Evolutionary conservation across 2,329 filamentous ascomycete species (phyloP).

Genomic region (Plectosphaerella plurivora): DNA sequence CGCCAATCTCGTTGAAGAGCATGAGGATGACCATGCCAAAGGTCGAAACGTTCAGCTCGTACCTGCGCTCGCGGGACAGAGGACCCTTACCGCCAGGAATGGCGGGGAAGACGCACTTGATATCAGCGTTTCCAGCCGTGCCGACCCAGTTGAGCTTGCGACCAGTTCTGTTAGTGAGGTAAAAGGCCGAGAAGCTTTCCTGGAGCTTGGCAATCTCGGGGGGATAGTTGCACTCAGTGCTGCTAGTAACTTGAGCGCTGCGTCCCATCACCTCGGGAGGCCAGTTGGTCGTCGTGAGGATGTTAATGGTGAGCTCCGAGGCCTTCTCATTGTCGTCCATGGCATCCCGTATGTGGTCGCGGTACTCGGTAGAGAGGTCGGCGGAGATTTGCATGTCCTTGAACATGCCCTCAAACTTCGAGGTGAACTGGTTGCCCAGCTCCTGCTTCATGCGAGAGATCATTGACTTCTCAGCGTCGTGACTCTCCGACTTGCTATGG

Average conservation of each 20-base stretch:
- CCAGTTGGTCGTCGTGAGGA: slow-evolving; percentile 94
- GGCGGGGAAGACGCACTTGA: slow-evolving; percentile 73
- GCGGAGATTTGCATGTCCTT: slow-evolving; percentile 88
- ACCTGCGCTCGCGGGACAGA: slow-evolving; percentile 62
- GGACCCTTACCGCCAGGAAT: slow-evolving; percentile 63
- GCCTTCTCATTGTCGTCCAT: slow-evolving; percentile 47
- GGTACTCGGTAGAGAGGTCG: slow-evolving; percentile 76
- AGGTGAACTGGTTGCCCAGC: slow-evolving; percentile 88
- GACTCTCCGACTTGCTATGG: slow-evolving; percentile 83
- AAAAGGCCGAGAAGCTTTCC: slow-evolving; percentile 83
- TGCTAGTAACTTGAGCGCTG: slow-evolving; percentile 44
- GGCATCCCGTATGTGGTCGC: slow-evolving; percentile 55
- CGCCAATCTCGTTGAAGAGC: slow-evolving; percentile 76
- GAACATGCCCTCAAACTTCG: slow-evolving; percentile 96
- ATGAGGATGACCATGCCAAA: slow-evolving; percentile 88
- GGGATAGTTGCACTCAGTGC: slow-evolving; percentile 65
- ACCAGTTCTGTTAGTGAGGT: slow-evolving; percentile 81
- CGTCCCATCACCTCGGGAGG: slow-evolving; percentile 81
- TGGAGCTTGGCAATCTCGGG: slow-evolving; percentile 69
- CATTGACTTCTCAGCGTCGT: slow-evolving; percentile 92
- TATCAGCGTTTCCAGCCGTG: slow-evolving; percentile 72
- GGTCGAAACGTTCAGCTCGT: slow-evolving; percentile 89
- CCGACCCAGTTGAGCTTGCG: slow-evolving; percentile 81
- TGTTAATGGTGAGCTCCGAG: slow-evolving; percentile 76
- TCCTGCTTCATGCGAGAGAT: slow-evolving; percentile 97